phyloP scores from a whole-genome alignment of 805 yeast genomes.

The Cephaloascus fragrans region DNA sequence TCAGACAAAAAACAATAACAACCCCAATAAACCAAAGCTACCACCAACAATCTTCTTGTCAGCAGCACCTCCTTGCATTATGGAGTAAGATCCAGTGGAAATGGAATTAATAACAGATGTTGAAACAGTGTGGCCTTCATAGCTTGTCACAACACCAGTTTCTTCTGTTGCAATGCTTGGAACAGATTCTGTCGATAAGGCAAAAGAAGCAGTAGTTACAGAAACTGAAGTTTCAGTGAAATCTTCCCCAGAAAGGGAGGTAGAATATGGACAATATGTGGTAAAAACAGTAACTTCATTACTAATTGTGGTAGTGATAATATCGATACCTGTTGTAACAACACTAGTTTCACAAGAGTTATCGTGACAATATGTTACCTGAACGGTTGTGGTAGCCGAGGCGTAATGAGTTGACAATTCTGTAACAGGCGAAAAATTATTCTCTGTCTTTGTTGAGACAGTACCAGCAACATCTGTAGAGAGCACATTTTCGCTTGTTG shows the following conservation, averaged over 20 bases:
- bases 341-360: too few species aligned
- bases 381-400: too few species aligned
- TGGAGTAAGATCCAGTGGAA: constrained; percentile 1
- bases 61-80: neutral
- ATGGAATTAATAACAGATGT: constrained; percentile 28
- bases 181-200: constrained; percentile 9
- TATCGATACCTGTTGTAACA: too few species aligned
- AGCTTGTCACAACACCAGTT: constrained; percentile 15
- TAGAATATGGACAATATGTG: constrained; percentile 8
- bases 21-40: neutral
- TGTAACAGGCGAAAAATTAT: too few species aligned
- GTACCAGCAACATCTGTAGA: too few species aligned
- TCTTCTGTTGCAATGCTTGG: constrained; percentile 14
- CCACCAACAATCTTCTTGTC: neutral
- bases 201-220: constrained; percentile 14
- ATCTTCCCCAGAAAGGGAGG: constrained; percentile 10
- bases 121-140: constrained; percentile 18
- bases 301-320: too few species aligned
- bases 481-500: too few species aligned
- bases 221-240: constrained; percentile 11
- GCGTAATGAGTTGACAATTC: too few species aligned
- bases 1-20: too few species aligned
- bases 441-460: too few species aligned
- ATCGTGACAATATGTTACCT: too few species aligned
- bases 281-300: constrained; percentile 2